Conservation (phyloP, 805 yeast species). For the Yarrowia osloensis region DNA sequence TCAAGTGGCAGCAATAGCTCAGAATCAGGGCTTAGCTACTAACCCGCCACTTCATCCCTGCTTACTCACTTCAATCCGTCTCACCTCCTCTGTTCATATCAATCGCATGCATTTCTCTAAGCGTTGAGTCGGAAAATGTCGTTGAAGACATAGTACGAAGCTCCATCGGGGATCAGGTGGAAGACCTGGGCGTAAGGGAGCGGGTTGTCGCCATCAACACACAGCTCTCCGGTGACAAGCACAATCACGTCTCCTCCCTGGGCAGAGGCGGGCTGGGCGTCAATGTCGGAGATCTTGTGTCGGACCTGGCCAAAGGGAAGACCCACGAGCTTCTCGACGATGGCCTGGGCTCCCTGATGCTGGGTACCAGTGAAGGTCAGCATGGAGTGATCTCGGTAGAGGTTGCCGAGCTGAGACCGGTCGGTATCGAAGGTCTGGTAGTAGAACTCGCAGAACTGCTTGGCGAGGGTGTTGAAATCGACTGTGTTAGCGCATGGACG, state of each 20-base stretch:
- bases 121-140: conserved; percentile 91
- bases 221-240: conserved; percentile 94
- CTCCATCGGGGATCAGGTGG: conserved; percentile 92
- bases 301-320: conserved; percentile 91
- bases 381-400: conserved; percentile 97
- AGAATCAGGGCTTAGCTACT: no score
- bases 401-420: conserved; percentile 86
- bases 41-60: no score
- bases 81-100: neutral
- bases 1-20: no score
- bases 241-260: conserved; percentile 85
- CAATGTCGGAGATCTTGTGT: conserved; percentile 91
- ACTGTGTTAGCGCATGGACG: conserved; percentile 10
- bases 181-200: conserved; percentile 97
- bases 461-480: conserved; percentile 43
- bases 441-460: conserved; percentile 91
- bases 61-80: neutral
- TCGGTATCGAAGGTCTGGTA: conserved; percentile 93
- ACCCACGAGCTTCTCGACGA: conserved; percentile 86
- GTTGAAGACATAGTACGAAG: conserved; percentile 90
- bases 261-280: conserved; percentile 97
- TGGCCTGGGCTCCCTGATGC: conserved; percentile 89
- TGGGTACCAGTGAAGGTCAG: conserved; percentile 93
- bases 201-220: conserved; percentile 92
- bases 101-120: conserved; percentile 8